Evolutionary conservation across 306 rosid genomes (phyloP).

Genomic region (Mimosa pudica): DNA sequence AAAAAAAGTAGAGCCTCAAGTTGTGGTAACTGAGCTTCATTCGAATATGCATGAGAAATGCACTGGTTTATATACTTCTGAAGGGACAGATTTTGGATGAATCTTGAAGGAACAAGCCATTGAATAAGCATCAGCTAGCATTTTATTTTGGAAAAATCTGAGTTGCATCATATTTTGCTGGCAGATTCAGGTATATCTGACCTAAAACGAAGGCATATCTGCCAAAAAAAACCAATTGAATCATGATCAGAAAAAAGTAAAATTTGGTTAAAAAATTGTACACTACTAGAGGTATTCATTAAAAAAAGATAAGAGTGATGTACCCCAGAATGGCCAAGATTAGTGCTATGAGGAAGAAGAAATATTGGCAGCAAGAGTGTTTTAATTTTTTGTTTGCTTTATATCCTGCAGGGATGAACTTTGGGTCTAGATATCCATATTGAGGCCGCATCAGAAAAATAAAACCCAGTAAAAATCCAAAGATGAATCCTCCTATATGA

Average conservation of each 20-base stretch:
- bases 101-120: slow-evolving; percentile 35
- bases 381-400: slow-evolving; percentile 52
- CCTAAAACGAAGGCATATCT: slow-evolving; percentile 51
- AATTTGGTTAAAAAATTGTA: not conserved
- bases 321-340: slow-evolving; percentile 56
- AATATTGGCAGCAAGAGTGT: slow-evolving; percentile 54
- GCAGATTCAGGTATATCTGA: slow-evolving; percentile 36
- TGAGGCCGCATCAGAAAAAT: slow-evolving; percentile 75
- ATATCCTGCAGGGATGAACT: slow-evolving; percentile 65
- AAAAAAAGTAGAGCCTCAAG: slow-evolving; percentile 26
- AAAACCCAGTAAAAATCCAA: slow-evolving; percentile 84
- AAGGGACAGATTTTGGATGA: slow-evolving; percentile 10
- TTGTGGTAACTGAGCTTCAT: not conserved
- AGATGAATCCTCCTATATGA: slow-evolving; percentile 82
- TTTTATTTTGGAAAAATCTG: slow-evolving; percentile 28
- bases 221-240: slow-evolving; percentile 33
- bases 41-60: slow-evolving; percentile 1
- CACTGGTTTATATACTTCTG: not conserved
- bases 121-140: slow-evolving; percentile 23
- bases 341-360: slow-evolving; percentile 41
- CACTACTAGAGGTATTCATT: not conserved
- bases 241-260: slow-evolving; percentile 1
- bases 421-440: slow-evolving; percentile 67
- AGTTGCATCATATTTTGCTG: not conserved
- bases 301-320: slow-evolving; percentile 5